Base-by-base conservation (phyloP, 441 rosid species). In the Adansonia madagascariensis region DNA sequence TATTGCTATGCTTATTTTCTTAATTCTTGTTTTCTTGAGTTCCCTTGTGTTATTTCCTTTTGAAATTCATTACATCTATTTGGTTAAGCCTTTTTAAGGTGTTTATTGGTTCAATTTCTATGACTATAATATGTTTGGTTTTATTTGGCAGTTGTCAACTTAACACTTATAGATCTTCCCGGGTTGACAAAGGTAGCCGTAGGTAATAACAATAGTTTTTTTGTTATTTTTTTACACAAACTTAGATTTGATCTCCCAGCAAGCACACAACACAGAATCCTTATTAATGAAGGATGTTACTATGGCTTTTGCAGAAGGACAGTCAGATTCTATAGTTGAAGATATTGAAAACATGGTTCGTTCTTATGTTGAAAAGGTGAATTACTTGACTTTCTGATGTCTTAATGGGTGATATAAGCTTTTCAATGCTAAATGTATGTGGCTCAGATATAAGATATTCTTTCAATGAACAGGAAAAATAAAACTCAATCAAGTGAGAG, bases 171-270 rank as follows among this genome's bases (percentile, higher is more conserved):
- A 77, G 99, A 96, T 92, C 95, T 96, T 82, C 99, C 99, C 79
- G 99, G 99, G 35, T 89, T 96, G 94, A 96, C 99, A 2, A 96
- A 96, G 88, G 99, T 96, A 80, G 99, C 98, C 79, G 97, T 93
- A 84, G 99, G 98, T 96, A 91, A 91, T 79, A 72, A 52, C n/a
- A 44, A 60, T 18, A 12, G 27, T 39, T 22, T 8, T 76, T 79
- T 47, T n/a, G 59, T 49, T 61, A 4, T 63, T 6, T 65, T 43
- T 57, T 49, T 55, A 39, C 66, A 62, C 35, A 31, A 53, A 39
- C 15, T 62, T 8, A 47, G 74, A 53, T 50, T 77, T 75, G 41
- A 55, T 62, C 56, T 44, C 57, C 18, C 61, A n/a, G 1, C 9
- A 9, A 70, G 43, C 2, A 61, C 35, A 35, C 6, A 1, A 73